Evolutionary conservation across 257 asterid species (phyloP), one percentile per base, ranked within the genome.

Genomic region (Solanum lycopersicoides): DNA sequence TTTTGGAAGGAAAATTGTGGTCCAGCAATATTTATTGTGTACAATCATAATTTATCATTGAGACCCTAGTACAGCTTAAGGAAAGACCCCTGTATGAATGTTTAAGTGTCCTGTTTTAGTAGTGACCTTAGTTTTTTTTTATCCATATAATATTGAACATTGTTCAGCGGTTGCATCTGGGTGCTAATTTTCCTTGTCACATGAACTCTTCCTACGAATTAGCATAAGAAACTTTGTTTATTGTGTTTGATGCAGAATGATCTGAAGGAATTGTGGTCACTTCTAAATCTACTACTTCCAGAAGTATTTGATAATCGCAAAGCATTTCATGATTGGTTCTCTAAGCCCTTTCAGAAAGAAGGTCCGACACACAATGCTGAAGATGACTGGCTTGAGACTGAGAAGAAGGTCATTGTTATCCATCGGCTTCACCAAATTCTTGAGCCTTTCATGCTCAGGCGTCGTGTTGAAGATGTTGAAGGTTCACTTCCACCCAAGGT

Each of bases 401-500:
- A 97, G 93, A 97, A 97, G 94, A 97, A 97, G 90, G 99, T 97
- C 77, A 97, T 97, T 86, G 89, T 97, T 90, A 97, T 97, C 92
- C 99, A 97, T 83, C 93, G 99, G 83, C 98, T 97, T 88, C 99
- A 97, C 91, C 99, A 97, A 91, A 96, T 97, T 89, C 92, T 97
- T 77, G 99, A 97, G 95, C 99, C 99, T 88, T 97, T 97, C 92
- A 97, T 97, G 99, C 99, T 97, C 84, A 92, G 99, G 93, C 99
- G 99, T 23, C 99, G 99, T 83, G 99, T 97, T 76, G 99, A 97
- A 92, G 99, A 97, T 91, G 99, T 97, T 87, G 99, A 97, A 94
- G 99, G 99, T 80, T 96, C 99, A 82, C 99, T 97, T 90, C 99
- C 99, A 87, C 99, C 99, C 68, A 97, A 97, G 99, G 99, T 95